Evolutionary conservation across 139 green algal genomes (phyloP), one percentile per base, ranked within the genome.

Genomic region (Tetradesmus lagerheimii): DNA sequence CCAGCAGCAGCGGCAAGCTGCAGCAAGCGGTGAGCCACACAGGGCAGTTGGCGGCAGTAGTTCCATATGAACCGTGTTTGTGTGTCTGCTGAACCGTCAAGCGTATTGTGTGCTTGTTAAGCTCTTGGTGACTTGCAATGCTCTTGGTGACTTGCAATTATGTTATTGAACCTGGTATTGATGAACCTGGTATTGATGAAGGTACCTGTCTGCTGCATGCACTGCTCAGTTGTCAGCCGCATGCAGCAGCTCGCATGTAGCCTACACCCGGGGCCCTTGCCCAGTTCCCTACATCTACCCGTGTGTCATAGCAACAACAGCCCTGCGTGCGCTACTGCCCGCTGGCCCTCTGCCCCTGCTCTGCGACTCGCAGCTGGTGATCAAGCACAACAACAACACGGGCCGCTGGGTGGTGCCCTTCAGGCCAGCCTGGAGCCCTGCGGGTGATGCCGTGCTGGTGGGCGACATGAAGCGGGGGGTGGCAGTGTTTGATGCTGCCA

Each of bases 331-430:
- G 12, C 5, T 1, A 62, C 47, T 62, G 47, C 12, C 12, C 47
- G 47, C 47, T 62, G 47, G 12, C 12, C 20, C 8, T 14, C 47
- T 20, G 47, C 31, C 6, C 67, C 11, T 78, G 35, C 34, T n/a
- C 77, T 2, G 38, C 43, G 62, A 23, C 12, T 31, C 5, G 74
- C 29, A 53, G 39, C 47, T 91, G 47, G 74, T 31, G 39, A 87
- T 95, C 23, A 80, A 57, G 12, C 93, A 94, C 78, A 91, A 95
- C 89, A 94, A 93, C 83, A 86, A 94, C 78, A 94, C 93, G 0
- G 91, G 93, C 2, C 67, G 93, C n/a, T 95, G 91, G 91, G 88
- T 92, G 37, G 76, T 81, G 29, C 86, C 90, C 16, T 93, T 93
- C 53, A 78, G 91, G 39, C 92, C 93, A 2, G 77, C 92, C 20